These are phyloP conservation scores for Pichia scutulata DNA, from an alignment of 805 yeast genomes.

Conservation along the genomic window DNA sequence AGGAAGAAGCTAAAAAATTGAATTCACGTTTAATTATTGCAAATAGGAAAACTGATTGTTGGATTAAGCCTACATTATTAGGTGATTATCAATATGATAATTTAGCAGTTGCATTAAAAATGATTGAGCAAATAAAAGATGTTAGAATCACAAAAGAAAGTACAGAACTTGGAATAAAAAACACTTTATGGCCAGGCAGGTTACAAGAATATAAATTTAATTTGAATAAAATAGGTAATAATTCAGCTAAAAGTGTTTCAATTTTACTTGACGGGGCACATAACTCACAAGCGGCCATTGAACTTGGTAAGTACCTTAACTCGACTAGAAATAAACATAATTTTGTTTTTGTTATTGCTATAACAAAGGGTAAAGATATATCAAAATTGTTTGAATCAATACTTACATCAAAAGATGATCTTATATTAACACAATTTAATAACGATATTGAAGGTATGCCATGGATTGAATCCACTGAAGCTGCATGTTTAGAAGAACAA, in stretches of 20 bases:
- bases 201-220: conserved; percentile 45
- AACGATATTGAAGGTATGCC: conserved; percentile 80
- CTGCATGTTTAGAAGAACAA: conserved; percentile 25
- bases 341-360: conserved; percentile 58
- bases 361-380: conserved; percentile 66
- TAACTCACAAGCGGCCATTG: conserved; percentile 77
- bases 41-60: not conserved
- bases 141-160: conserved; percentile 14
- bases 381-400: conserved; percentile 46
- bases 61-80: conserved; percentile 41
- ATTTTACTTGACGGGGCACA: conserved; percentile 88
- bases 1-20: conserved; percentile 27
- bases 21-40: conserved; percentile 25
- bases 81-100: conserved; percentile 73
- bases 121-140: conserved; percentile 34
- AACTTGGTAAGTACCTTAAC: conserved; percentile 49
- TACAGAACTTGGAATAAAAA: conserved; percentile 43
- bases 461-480: conserved; percentile 59
- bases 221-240: conserved; percentile 8
- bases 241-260: conserved; percentile 14
- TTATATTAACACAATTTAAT: conserved; percentile 58
- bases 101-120: conserved; percentile 56
- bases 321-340: conserved; percentile 9
- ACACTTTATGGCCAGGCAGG: conserved; percentile 81
- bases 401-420: conserved; percentile 38